Evolutionary conservation across 2,329 filamentous ascomycete genomes (phyloP), one percentile per base, ranked within the genome.

Genomic region (Aspergillus sp.): DNA sequence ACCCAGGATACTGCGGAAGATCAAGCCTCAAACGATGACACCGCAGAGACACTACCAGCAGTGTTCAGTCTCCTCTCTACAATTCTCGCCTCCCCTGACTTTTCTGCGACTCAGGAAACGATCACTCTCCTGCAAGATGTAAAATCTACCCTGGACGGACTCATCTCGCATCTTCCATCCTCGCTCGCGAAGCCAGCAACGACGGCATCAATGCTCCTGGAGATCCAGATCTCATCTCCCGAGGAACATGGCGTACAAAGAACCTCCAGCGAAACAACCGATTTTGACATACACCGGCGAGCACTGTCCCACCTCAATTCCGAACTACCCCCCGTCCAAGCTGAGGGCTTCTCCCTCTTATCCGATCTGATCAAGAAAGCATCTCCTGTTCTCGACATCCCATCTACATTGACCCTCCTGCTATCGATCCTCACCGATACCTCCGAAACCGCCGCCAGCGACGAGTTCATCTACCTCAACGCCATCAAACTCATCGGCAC

Each of bases 401-500:
- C 72, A 2, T 71, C 73, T 6, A 76, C 74, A 2, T 57, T 75
- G 10, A 64, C 70, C 0, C 64, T 75, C 1, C 65, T 76, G 2
- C 53, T 76, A 17, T 74, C 73, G 2, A 61, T 75, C 7, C 64
- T 76, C 29, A 69, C 65, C 3, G 70, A 68, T 44, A 57, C 64
- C 10, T 68, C 68, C 0, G 67, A 67, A 46, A 55, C 64, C 6
- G 53, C 61, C 1, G 58, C 63, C 14, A 70, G 67, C 16, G 74
- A 76, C 43, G 73, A 76, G 56, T 76, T 73, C 50, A 67, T 75
- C 45, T 76, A 76, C 47, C 61, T 76, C 4, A 74, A 74, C 42
- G 73, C 71, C 20, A 73, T 76, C 48, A 76, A 73, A 42, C 57
- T 72, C 5, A 69, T 76, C 19, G 72, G 71, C 7, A 66, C 62